phyloP scores from a whole-genome alignment of 257 asterid species.

The Solanum ahanhuiri region DNA sequence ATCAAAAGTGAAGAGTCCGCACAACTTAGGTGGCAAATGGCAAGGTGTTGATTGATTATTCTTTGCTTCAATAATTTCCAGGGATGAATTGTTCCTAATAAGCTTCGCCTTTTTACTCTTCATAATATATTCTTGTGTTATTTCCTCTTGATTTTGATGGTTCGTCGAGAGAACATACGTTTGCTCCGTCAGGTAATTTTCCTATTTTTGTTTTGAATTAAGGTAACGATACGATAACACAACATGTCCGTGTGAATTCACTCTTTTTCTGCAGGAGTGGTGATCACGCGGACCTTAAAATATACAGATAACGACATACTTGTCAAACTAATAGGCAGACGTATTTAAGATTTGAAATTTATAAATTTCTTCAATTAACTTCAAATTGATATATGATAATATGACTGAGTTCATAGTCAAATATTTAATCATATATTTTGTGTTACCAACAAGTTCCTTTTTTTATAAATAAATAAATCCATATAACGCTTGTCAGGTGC shows the following conservation, averaged over 20 bases:
- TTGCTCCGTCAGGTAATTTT: neutral
- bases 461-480: too few relatives aligned
- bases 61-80: neutral
- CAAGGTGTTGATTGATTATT: neutral
- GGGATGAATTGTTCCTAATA: neutral
- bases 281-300: neutral
- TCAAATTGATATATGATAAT: too few relatives aligned
- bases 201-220: too few relatives aligned
- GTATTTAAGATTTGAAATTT: too few relatives aligned
- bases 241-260: neutral
- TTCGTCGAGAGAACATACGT: neutral
- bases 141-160: neutral
- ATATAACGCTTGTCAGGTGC: too few relatives aligned
- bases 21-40: neutral
- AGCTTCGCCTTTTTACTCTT: neutral
- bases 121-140: neutral
- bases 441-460: too few relatives aligned
- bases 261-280: neutral
- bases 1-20: too few relatives aligned
- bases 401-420: too few relatives aligned
- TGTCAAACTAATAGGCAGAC: too few relatives aligned
- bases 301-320: neutral
- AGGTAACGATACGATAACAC: neutral
- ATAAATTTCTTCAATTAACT: too few relatives aligned
- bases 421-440: too few relatives aligned